Evolutionary conservation across 73 alveolate genomes (phyloP).

Genomic region (Strombidium stylifer): DNA sequence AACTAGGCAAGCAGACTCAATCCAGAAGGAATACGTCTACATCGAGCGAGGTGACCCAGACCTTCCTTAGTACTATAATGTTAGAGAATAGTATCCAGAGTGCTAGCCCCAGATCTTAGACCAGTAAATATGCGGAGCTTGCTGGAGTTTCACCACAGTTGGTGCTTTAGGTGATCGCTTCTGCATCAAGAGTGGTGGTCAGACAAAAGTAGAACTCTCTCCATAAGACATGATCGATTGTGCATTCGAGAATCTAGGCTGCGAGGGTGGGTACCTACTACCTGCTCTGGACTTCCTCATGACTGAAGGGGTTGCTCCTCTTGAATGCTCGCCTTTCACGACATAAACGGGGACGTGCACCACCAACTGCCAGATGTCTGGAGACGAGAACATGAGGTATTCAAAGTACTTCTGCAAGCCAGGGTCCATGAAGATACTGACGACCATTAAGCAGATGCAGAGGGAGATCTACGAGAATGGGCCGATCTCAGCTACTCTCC

Average conservation of each 20-base stretch:
- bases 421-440: slow-evolving; percentile 22
- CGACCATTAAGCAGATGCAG: slow-evolving; percentile 1
- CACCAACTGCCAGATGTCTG: background rate
- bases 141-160: slow-evolving; percentile 62
- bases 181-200: slow-evolving; percentile 64
- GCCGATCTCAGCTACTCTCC: slow-evolving; percentile 54
- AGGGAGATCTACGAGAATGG: slow-evolving; percentile 47
- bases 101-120: slow-evolving; percentile 26
- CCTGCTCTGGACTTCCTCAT: slow-evolving; percentile 30
- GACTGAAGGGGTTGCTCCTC: slow-evolving; percentile 49
- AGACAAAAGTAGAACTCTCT: slow-evolving; percentile 55
- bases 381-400: background rate
- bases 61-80: slow-evolving; percentile 16
- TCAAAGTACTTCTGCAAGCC: slow-evolving; percentile 32
- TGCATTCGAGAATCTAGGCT: slow-evolving; percentile 54
- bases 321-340: slow-evolving; percentile 50
- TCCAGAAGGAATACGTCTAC: background rate
- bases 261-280: slow-evolving; percentile 61
- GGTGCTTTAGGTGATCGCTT: slow-evolving; percentile 58
- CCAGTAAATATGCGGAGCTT: slow-evolving; percentile 56
- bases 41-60: background rate
- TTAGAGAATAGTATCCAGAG: background rate
- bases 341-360: slow-evolving; percentile 14
- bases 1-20: background rate
- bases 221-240: slow-evolving; percentile 62